phyloP scores from a whole-genome alignment of 257 asterid species.

The Cynanchum wilfordii region DNA sequence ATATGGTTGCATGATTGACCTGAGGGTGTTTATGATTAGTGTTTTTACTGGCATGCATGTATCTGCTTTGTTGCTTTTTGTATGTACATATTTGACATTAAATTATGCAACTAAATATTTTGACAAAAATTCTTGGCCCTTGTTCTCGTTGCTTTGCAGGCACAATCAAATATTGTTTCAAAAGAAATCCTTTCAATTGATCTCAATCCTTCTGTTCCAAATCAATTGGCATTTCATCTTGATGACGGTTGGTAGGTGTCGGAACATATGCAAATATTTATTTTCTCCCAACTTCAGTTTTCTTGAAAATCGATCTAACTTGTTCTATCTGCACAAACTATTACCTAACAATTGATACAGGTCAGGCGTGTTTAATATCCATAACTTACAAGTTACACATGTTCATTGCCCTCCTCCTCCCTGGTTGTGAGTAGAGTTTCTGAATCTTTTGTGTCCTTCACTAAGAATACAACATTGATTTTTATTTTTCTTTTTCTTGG shows the following conservation, averaged over 20 bases:
- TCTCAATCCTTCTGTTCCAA: conserved; percentile 77
- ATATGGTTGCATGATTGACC: background rate
- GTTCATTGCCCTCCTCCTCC: conserved; percentile 96
- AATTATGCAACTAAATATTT: background rate
- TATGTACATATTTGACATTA: background rate
- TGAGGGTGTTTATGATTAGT: background rate
- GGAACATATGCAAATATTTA: conserved; percentile 15
- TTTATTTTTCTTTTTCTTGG: background rate
- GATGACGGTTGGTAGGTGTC: conserved; percentile 93
- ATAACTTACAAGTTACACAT: conserved; percentile 77
- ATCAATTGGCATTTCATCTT: conserved; percentile 93
- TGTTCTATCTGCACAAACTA: background rate
- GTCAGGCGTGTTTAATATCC: conserved; percentile 86
- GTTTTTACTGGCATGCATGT: background rate
- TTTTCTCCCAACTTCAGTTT: conserved; percentile 1
- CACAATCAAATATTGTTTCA: conserved; percentile 69
- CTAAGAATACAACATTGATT: background rate
- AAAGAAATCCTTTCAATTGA: conserved; percentile 86
- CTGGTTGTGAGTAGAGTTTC: conserved; percentile 63
- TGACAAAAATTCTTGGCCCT: background rate
- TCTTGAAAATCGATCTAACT: background rate
- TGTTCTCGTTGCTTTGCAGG: conserved; percentile 45
- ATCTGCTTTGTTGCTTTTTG: background rate
- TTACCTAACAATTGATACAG: conserved; percentile 22
- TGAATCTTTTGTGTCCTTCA: background rate